A percentile compares a stretch with the other conserved stretches of the same genome.
Conservation (phyloP, 257 asterid genomes). For the Vinca minor region DNA sequence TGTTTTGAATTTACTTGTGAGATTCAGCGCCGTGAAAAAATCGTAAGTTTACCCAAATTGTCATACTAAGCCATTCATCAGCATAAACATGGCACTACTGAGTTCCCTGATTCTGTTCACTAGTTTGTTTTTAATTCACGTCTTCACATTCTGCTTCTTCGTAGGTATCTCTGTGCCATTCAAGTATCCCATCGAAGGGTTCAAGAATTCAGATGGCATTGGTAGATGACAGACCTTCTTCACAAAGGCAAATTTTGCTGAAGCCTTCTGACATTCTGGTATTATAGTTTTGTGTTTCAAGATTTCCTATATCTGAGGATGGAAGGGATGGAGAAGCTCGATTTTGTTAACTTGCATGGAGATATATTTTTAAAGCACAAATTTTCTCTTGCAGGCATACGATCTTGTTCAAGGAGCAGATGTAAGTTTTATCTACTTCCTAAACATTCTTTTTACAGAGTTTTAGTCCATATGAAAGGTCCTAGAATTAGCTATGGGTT, state of each 20-base stretch:
- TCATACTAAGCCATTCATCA: not conserved
- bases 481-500: not conserved
- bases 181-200: conserved; percentile 28
- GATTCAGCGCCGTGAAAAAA: not conserved
- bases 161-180: conserved; percentile 31
- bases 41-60: not conserved
- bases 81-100: not conserved
- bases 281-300: conserved; percentile 13
- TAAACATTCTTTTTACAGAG: not conserved
- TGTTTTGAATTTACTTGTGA: not conserved
- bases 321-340: not conserved
- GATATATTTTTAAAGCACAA: conserved; percentile 14
- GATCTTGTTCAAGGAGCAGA: conserved; percentile 91
- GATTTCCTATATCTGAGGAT: not conserved
- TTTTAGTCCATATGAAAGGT: conserved; percentile 2
- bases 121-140: not conserved
- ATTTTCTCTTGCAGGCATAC: conserved; percentile 65
- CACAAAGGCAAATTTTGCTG: conserved; percentile 29
- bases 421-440: conserved; percentile 42
- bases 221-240: conserved; percentile 41
- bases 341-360: conserved; percentile 3
- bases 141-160: not conserved
- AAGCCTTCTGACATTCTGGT: conserved; percentile 84
- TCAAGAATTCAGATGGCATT: conserved; percentile 46
- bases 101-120: not conserved